phyloP scores from a whole-genome alignment of 495 filamentous ascomycete genomes.

The Hypoxylon cercidicola region DNA sequence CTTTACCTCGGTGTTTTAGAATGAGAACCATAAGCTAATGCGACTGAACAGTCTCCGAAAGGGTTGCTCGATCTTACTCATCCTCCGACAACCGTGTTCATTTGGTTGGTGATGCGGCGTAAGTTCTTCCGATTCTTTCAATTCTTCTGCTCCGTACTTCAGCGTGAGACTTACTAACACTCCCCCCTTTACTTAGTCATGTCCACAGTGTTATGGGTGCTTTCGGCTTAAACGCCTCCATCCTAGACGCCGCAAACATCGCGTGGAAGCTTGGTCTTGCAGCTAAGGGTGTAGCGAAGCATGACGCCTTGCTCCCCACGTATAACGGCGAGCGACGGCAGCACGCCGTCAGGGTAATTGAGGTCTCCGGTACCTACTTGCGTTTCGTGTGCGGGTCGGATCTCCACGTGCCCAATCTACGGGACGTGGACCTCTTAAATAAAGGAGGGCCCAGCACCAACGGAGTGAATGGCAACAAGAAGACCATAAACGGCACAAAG shows the following conservation, averaged over 20 bases:
- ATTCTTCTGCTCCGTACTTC: not conserved
- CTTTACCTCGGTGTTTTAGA: not conserved
- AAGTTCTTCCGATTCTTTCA: constrained; percentile 16
- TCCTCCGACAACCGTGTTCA: constrained; percentile 49
- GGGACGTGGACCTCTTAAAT: constrained; percentile 12
- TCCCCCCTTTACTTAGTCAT: constrained; percentile 29
- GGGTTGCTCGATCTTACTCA: constrained; percentile 49
- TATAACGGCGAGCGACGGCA: constrained; percentile 51
- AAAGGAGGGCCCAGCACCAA: constrained; percentile 9
- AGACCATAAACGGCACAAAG: not conserved
- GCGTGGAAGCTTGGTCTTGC: constrained; percentile 53
- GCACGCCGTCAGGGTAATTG: constrained; percentile 46
- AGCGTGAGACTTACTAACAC: constrained; percentile 1
- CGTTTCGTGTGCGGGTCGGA: constrained; percentile 50
- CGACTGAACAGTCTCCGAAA: constrained; percentile 42
- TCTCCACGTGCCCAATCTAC: constrained; percentile 32
- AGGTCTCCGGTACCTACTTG: constrained; percentile 48
- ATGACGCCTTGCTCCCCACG: constrained; percentile 42
- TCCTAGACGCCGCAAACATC: constrained; percentile 51
- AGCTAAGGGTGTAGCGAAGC: constrained; percentile 28
- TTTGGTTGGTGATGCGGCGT: constrained; percentile 53
- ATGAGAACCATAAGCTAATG: not conserved
- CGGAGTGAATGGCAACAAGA: not conserved
- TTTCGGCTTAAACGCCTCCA: constrained; percentile 55
- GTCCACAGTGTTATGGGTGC: constrained; percentile 55